phyloP scores from a whole-genome alignment of 257 asterid genomes.

The Solanum corneliomulleri region DNA sequence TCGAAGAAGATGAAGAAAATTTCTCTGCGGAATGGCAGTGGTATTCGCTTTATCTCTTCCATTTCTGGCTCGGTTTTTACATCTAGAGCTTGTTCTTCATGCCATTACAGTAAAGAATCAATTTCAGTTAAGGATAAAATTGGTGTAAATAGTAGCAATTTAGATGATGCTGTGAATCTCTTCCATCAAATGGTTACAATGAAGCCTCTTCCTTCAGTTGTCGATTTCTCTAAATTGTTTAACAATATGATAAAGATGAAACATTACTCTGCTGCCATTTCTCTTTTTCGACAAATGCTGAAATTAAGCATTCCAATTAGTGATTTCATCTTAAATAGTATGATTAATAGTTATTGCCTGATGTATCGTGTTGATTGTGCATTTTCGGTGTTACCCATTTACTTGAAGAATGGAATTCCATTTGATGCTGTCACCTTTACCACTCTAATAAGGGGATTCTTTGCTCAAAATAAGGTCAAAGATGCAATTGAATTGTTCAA shows the following conservation, averaged over 20 bases:
- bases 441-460: fast-evolving
- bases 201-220: neutral
- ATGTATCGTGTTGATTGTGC: neutral
- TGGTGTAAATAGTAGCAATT: neutral
- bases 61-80: neutral
- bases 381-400: neutral
- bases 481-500: neutral
- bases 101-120: neutral
- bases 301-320: neutral
- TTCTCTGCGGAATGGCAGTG: neutral
- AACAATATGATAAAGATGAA: neutral
- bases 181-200: neutral
- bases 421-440: fast-evolving
- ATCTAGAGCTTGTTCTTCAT: neutral
- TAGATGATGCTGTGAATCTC: neutral
- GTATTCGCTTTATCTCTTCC: neutral
- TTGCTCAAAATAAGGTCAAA: neutral
- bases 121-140: neutral
- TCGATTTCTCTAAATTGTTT: neutral
- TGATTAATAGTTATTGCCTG: neutral
- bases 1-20: too few relatives aligned
- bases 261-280: neutral
- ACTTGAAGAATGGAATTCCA: neutral
- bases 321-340: fast-evolving
- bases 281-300: neutral